A percentile compares a stretch with the other conserved stretches of the same genome.
phyloP scores from a whole-genome alignment of 176 grass and related monocot species.

The Aegilops umbellulata region DNA sequence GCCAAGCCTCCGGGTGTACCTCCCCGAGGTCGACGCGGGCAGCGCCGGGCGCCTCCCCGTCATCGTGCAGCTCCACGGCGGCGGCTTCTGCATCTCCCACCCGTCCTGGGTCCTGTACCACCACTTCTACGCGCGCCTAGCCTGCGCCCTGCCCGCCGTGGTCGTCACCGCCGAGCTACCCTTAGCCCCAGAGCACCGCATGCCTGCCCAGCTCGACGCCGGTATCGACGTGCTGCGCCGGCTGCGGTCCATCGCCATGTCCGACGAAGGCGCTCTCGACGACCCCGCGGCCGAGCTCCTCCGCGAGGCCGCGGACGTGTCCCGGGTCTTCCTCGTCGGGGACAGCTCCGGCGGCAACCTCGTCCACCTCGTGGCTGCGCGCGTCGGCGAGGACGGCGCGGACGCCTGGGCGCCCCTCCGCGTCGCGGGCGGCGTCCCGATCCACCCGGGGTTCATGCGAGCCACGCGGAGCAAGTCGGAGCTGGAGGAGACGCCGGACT shows the following conservation, averaged over 20 bases:
- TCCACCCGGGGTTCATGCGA: conserved; percentile 81
- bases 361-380: conserved; percentile 52
- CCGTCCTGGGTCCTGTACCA: conserved; percentile 77
- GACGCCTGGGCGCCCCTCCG: conserved; percentile 49
- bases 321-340: conserved; percentile 73
- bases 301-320: conserved; percentile 46
- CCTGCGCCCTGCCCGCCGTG: conserved; percentile 40
- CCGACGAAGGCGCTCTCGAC: background rate
- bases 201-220: conserved; percentile 53
- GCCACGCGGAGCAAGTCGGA: conserved; percentile 72
- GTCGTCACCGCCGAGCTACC: conserved; percentile 70
- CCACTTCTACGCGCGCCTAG: conserved; percentile 74
- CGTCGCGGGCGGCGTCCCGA: conserved; percentile 63
- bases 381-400: background rate
- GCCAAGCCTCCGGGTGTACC: conserved; percentile 68
- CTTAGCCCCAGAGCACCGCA: conserved; percentile 62
- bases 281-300: conserved; percentile 34
- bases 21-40: conserved; percentile 23
- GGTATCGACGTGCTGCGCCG: conserved; percentile 50
- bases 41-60: conserved; percentile 30
- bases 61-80: conserved; percentile 76
- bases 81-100: conserved; percentile 87
- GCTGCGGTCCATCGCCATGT: conserved; percentile 42
- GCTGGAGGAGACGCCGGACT: conserved; percentile 42
- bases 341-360: conserved; percentile 94